Evolutionary conservation across 1,139 yeast genomes (phyloP), one percentile per base, ranked within the genome.

Genomic region (Saccharomyces hybrid): DNA sequence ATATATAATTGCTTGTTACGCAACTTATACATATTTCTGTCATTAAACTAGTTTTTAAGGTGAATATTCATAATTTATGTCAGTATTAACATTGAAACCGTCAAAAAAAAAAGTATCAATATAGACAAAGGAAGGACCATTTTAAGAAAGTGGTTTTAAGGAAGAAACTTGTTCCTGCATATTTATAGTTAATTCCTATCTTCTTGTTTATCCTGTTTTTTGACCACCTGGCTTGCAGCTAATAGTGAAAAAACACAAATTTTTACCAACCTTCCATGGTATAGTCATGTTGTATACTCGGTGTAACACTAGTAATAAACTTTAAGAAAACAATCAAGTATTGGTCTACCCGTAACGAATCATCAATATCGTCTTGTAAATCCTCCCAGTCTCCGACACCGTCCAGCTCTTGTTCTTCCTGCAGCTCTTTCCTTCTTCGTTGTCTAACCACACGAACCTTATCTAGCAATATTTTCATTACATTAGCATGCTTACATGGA

Each of bases 211-310:
- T 38, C 20, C 23, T 20, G 4, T 38, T 4, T 13, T 38, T 5
- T 6, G 11, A 38, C n/a, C 25, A 9, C 25, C 5, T 38, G 44
- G 13, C 25, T 20, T 20, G 25, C 20, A 20, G n/a, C 20, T 6
- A 9, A 28, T 48, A 51, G 25, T n/a, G 9, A 31, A 34, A 16
- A 26, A 5, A 6, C 23, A 23, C 9, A 25, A 26, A 26, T 27
- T 28, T 23, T 70, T 70, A 84, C 65, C 85, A 76, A 3, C 89
- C 93, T 69, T 89, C 91, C 97, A 91, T 93, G 44, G 98, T 91
- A 69, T 90, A 90, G 66, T 93, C 99, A 70, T 91, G 95, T 71
- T 91, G 97, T 55, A 93, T 90, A 11, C 97, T 97, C 0, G 99
- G 99, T 2, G 96, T 91, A 13, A 95, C 98, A 73, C 97, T 88